Evolutionary conservation across 139 green algal species (phyloP).

Genomic region (Zygnema circumcarinatum): DNA sequence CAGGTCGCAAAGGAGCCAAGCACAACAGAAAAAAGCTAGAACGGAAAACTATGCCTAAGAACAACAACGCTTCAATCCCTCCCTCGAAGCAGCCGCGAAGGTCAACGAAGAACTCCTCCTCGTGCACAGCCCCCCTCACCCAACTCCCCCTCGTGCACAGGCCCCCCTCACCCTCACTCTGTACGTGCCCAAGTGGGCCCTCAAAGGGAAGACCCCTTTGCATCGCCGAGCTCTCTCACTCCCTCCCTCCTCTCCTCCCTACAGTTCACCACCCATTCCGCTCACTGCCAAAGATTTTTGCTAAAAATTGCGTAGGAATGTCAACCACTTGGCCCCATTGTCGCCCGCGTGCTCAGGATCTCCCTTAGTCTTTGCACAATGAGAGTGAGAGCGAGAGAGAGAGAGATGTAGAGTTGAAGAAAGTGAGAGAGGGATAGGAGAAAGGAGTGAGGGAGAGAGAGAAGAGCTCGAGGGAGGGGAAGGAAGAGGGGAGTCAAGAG

Average conservation of each 20-base stretch:
- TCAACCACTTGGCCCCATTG: conserved; percentile 43
- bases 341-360: conserved; percentile 13
- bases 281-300: neutral
- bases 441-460: neutral
- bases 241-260: conserved; percentile 2
- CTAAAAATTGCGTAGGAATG: conserved; percentile 19
- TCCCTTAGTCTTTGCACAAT: conserved; percentile 33
- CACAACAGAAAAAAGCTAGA: too few relatives aligned
- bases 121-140: too few relatives aligned
- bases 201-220: neutral
- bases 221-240: neutral
- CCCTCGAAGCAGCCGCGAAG: too few relatives aligned
- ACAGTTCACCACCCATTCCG: neutral
- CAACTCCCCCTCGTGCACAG: neutral
- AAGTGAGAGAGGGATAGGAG: neutral
- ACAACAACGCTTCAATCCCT: too few relatives aligned
- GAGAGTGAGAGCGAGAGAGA: too few relatives aligned
- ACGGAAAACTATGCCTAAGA: too few relatives aligned
- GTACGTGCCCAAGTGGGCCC: too few relatives aligned
- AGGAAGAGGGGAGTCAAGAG: neutral
- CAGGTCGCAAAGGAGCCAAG: too few relatives aligned
- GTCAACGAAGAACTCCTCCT: too few relatives aligned
- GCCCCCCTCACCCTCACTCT: too few relatives aligned
- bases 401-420: neutral
- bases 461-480: neutral